These are phyloP conservation scores for Fusarium humuli DNA, from an alignment of 2,329 filamentous ascomycete genomes.

Conservation along the genomic window DNA sequence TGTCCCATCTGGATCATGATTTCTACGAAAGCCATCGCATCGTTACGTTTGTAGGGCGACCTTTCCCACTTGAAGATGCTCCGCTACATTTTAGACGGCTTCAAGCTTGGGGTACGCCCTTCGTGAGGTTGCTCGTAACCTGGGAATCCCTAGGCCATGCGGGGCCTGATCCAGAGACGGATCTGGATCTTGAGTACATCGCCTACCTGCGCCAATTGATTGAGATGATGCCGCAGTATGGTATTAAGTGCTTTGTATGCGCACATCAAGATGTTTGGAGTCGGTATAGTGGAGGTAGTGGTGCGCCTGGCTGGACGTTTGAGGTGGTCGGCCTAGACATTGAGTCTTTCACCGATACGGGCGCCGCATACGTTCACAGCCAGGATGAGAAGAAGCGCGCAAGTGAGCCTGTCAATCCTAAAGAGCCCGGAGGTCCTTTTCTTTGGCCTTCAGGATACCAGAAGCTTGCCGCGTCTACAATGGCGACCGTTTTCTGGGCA, in stretches of 20 bases:
- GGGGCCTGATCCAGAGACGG: slow-evolving; percentile 47
- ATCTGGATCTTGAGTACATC: slow-evolving; percentile 55
- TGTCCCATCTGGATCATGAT: slow-evolving; percentile 54
- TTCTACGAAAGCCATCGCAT: slow-evolving; percentile 56
- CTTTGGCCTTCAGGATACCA: slow-evolving; percentile 55
- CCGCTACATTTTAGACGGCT: slow-evolving; percentile 54
- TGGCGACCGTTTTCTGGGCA: slow-evolving; percentile 48
- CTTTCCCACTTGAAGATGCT: slow-evolving; percentile 54
- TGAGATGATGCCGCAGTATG: slow-evolving; percentile 53
- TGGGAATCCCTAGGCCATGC: slow-evolving; percentile 56
- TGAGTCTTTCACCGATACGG: slow-evolving; percentile 51
- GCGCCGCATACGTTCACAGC: slow-evolving; percentile 52
- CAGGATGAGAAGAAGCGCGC: slow-evolving; percentile 50
- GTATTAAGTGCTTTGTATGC: slow-evolving; percentile 57
- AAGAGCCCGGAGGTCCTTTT: slow-evolving; percentile 52
- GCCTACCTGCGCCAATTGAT: slow-evolving; percentile 53
- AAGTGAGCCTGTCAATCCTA: slow-evolving; percentile 43
- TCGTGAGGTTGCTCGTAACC: slow-evolving; percentile 56
- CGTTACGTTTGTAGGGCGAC: slow-evolving; percentile 54
- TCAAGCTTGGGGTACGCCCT: slow-evolving; percentile 54
- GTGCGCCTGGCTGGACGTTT: slow-evolving; percentile 58
- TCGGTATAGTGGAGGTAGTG: slow-evolving; percentile 56
- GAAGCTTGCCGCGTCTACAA: slow-evolving; percentile 53
- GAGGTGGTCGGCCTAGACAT: slow-evolving; percentile 55
- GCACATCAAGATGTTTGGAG: slow-evolving; percentile 59